A percentile compares a stretch with the other conserved stretches of the same genome.
Evolutionary conservation across 768 basidiomycete genomes (phyloP).

Genomic region (Brasilioporus rufonigricans): DNA sequence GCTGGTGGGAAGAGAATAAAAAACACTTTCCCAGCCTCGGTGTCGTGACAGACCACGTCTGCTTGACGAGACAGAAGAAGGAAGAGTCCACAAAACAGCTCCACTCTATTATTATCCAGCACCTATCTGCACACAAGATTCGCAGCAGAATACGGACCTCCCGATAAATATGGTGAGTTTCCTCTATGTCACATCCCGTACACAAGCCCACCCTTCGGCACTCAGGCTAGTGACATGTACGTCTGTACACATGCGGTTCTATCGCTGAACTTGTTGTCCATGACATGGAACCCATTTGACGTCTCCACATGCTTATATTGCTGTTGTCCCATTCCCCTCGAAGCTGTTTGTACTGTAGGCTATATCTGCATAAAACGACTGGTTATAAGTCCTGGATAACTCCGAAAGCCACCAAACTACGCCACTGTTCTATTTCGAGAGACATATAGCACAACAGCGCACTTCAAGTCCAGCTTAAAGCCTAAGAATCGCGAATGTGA

Average conservation of each 20-base stretch:
- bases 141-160: background rate
- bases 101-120: constrained; percentile 16
- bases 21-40: constrained; percentile 19
- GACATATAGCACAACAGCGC: background rate
- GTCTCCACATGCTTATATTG: background rate
- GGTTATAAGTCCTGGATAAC: background rate
- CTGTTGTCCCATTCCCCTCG: background rate
- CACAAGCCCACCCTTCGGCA: background rate
- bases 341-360: background rate
- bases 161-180: background rate
- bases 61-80: constrained; percentile 14
- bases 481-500: background rate
- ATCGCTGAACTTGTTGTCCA: no score
- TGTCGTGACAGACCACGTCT: constrained; percentile 14
- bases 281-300: background rate
- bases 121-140: constrained; percentile 7
- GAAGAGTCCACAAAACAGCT: constrained; percentile 20
- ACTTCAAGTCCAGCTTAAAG: background rate
- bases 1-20: constrained; percentile 25
- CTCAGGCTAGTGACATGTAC: background rate
- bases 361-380: background rate
- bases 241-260: background rate
- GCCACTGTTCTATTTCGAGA: background rate
- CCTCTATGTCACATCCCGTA: background rate
- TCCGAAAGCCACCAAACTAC: background rate